Percentiles rank a stretch among this genome's conserved stretches.
Evolutionary conservation across 2,329 filamentous ascomycete species (phyloP).

Genomic region (Nemania bipapillata): DNA sequence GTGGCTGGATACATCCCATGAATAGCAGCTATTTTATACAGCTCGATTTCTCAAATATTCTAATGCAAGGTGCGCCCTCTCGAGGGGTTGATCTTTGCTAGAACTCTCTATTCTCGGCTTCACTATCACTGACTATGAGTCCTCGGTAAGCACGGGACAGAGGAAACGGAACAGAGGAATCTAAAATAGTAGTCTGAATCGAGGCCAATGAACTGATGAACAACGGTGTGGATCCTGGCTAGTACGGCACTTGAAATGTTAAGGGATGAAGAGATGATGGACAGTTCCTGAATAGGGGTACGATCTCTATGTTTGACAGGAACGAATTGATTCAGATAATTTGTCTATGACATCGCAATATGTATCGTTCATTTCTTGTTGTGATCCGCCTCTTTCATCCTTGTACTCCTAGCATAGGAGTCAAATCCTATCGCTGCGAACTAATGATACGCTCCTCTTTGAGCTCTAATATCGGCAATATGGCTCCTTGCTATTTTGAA

Average conservation of each 20-base stretch:
- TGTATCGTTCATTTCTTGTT: slow-evolving; percentile 1
- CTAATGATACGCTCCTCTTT: not conserved
- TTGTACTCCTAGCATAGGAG: not conserved
- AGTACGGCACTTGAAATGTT: slow-evolving; percentile 7
- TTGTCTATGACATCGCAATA: slow-evolving; percentile 19
- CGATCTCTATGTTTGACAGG: slow-evolving; percentile 36
- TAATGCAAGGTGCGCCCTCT: slow-evolving; percentile 3
- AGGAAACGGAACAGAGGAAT: slow-evolving; percentile 7
- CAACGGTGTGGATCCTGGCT: slow-evolving; percentile 6
- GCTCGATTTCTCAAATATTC: not conserved
- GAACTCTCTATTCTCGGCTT: slow-evolving; percentile 10
- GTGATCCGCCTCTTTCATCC: not conserved
- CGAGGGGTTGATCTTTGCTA: not conserved
- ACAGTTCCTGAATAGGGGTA: slow-evolving; percentile 30
- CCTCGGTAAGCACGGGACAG: slow-evolving; percentile 9
- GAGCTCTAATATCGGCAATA: not conserved
- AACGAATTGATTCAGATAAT: slow-evolving; percentile 31
- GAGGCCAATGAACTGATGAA: slow-evolving; percentile 11
- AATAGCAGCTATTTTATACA: slow-evolving; percentile 4
- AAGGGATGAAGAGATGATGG: slow-evolving; percentile 19
- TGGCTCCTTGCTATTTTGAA: not conserved
- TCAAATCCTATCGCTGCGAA: not conserved
- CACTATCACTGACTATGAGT: not conserved
- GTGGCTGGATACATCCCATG: not conserved
- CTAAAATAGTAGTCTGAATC: not conserved